Evolutionary conservation across 1,284 basidiomycete genomes (phyloP).

Genomic region (Omphalotus olearius): DNA sequence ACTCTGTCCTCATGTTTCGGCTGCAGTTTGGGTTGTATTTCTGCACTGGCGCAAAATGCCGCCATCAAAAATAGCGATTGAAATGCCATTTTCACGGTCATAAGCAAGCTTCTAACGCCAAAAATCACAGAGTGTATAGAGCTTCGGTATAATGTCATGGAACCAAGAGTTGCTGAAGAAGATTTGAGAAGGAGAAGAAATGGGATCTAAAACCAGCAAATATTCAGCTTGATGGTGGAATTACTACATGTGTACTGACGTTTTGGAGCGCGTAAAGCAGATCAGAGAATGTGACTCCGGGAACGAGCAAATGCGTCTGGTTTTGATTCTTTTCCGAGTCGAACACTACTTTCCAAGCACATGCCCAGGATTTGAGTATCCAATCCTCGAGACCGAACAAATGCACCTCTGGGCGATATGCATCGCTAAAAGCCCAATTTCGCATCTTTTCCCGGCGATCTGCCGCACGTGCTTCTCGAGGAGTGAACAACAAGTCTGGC

Average conservation of each 20-base stretch:
- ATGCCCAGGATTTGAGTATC: slow-evolving; percentile 73
- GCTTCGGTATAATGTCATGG: slow-evolving; percentile 70
- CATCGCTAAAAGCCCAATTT: slow-evolving; percentile 63
- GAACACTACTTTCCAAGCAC: slow-evolving; percentile 53
- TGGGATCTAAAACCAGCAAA: slow-evolving; percentile 47
- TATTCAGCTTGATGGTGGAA: background rate
- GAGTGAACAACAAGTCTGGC: slow-evolving; percentile 38
- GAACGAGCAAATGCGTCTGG: slow-evolving; percentile 38
- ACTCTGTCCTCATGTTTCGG: slow-evolving; percentile 48
- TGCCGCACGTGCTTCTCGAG: slow-evolving; percentile 53
- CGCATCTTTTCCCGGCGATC: slow-evolving; percentile 72
- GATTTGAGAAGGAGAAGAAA: slow-evolving; percentile 66
- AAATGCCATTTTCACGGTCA: slow-evolving; percentile 64
- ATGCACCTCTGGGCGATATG: slow-evolving; percentile 69
- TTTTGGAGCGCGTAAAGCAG: slow-evolving; percentile 63
- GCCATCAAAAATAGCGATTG: slow-evolving; percentile 81
- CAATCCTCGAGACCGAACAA: slow-evolving; percentile 79
- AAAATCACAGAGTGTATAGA: slow-evolving; percentile 70
- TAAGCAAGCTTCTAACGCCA: slow-evolving; percentile 55
- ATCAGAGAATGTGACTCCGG: slow-evolving; percentile 59
- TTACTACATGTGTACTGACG: slow-evolving; percentile 30
- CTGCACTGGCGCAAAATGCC: slow-evolving; percentile 72
- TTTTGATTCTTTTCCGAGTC: slow-evolving; percentile 46
- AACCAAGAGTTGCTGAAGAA: slow-evolving; percentile 70
- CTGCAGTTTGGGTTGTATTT: slow-evolving; percentile 61